These are phyloP conservation scores for Alternaria alternata DNA, from an alignment of 2,329 filamentous ascomycete species.

Conservation along the genomic window DNA sequence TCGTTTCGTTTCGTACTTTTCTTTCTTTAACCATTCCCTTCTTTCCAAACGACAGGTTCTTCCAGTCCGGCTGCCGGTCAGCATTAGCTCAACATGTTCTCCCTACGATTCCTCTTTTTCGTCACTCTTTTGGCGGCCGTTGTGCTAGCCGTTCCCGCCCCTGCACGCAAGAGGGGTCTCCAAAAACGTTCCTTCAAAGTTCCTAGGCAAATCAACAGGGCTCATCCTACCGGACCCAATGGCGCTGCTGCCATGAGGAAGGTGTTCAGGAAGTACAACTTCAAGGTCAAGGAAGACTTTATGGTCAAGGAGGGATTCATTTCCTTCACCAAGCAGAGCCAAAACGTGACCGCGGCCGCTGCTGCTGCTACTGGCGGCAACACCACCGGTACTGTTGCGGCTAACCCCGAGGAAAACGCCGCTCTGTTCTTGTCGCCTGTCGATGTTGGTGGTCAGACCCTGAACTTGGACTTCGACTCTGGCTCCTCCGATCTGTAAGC, in stretches of 20 bases:
- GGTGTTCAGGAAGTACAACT: conserved; percentile 73
- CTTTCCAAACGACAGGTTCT: conserved; percentile 25
- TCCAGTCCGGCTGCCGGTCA: conserved; percentile 50
- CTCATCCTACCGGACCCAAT: conserved; percentile 60
- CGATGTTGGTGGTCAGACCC: conserved; percentile 71
- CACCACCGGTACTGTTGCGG: conserved; percentile 66
- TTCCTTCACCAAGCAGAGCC: conserved; percentile 24
- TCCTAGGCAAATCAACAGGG: conserved; percentile 64
- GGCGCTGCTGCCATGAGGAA: conserved; percentile 70
- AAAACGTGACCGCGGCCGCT: conserved; percentile 36
- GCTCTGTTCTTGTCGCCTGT: conserved; percentile 75
- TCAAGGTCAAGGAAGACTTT: conserved; percentile 33
- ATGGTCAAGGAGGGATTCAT: conserved; percentile 52
- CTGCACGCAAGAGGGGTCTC: conserved; percentile 43
- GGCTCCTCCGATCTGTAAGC: conserved; percentile 74
- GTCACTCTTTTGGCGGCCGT: conserved; percentile 59
- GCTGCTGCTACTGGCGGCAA: conserved; percentile 28
- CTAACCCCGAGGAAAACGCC: conserved; percentile 71
- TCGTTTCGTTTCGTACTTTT: conserved; percentile 31
- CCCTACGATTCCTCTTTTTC: conserved; percentile 51
- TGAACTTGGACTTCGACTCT: conserved; percentile 78
- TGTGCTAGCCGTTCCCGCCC: conserved; percentile 57
- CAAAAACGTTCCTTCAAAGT: conserved; percentile 69
- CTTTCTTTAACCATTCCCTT: conserved; percentile 27
- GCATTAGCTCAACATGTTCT: conserved; percentile 49